A percentile compares a stretch with the other conserved stretches of the same genome.
phyloP scores from a whole-genome alignment of 257 asterid species.

The Salvia hispanica region DNA sequence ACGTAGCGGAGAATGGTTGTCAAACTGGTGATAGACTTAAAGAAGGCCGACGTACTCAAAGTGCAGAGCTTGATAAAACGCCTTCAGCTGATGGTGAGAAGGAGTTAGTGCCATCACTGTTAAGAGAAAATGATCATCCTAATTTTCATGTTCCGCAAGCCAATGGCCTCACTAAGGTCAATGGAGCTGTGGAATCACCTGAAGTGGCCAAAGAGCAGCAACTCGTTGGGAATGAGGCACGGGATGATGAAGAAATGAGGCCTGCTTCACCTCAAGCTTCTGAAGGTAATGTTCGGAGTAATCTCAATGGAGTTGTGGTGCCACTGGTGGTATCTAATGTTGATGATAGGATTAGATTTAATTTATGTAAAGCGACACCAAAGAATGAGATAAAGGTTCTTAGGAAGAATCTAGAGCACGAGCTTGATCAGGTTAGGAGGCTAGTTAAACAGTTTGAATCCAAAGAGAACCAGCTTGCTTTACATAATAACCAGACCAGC shows the following conservation, averaged over 20 bases:
- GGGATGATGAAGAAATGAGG: conserved; percentile 29
- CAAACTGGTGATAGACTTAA: conserved; percentile 3
- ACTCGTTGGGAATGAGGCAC: conserved; percentile 21
- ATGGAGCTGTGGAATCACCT: conserved; percentile 34
- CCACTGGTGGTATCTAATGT: conserved; percentile 50
- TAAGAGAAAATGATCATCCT: conserved; percentile 30
- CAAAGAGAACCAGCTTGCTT: conserved; percentile 57
- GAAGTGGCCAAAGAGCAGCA: conserved; percentile 11
- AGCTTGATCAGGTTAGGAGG: conserved; percentile 66
- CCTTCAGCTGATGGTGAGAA: conserved; percentile 10
- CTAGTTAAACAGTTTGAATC: conserved; percentile 50
- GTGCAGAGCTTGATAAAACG: neutral
- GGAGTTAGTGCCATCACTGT: conserved; percentile 24
- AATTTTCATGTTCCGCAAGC: conserved; percentile 21
- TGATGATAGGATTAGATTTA: conserved; percentile 67
- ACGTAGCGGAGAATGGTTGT: conserved; percentile 19
- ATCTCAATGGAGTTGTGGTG: conserved; percentile 34
- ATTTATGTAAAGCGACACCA: conserved; percentile 46
- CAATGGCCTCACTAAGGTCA: conserved; percentile 26
- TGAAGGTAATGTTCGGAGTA: conserved; percentile 19
- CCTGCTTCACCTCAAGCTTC: conserved; percentile 27
- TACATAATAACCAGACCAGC: conserved; percentile 41
- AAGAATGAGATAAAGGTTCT: conserved; percentile 59
- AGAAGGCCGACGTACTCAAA: conserved; percentile 20
- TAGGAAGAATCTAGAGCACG: conserved; percentile 51